Evolutionary conservation across 371 early-diverging fungal genomes (phyloP).

Genomic region (Mortierella sp.): DNA sequence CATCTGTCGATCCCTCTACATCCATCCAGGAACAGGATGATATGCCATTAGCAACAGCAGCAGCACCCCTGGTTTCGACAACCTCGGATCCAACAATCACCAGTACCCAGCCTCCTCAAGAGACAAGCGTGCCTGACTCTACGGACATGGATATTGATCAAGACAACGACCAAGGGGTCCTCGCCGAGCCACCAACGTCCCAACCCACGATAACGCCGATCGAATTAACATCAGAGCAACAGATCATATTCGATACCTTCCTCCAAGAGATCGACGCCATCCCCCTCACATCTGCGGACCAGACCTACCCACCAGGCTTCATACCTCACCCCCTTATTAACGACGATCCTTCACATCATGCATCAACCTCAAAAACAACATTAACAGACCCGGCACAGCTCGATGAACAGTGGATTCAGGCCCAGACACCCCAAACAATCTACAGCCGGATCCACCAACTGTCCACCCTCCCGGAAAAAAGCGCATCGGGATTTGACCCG

Average conservation of each 20-base stretch:
- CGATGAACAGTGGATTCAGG: constrained; percentile 18
- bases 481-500: constrained; percentile 13
- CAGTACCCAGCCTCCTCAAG: not conserved
- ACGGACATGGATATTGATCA: constrained; percentile 1
- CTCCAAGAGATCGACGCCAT: constrained; percentile 32
- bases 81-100: not conserved
- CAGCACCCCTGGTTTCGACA: not conserved
- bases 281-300: constrained; percentile 30
- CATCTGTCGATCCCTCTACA: constrained; percentile 4
- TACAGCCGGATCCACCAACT: constrained; percentile 47
- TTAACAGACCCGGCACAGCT: no score
- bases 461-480: constrained; percentile 13
- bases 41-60: not conserved
- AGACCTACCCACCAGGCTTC: constrained; percentile 23
- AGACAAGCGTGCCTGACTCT: not conserved
- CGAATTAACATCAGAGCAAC: constrained; percentile 24
- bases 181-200: not conserved
- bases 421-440: constrained; percentile 25
- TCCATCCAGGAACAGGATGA: not conserved
- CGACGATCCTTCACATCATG: no score
- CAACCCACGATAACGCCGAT: not conserved
- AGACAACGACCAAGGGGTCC: not conserved
- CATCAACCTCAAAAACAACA: not conserved
- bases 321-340: not conserved
- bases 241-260: constrained; percentile 27